Base-by-base conservation (phyloP, 257 asterid genomes). In the Solanum verrucosum region DNA sequence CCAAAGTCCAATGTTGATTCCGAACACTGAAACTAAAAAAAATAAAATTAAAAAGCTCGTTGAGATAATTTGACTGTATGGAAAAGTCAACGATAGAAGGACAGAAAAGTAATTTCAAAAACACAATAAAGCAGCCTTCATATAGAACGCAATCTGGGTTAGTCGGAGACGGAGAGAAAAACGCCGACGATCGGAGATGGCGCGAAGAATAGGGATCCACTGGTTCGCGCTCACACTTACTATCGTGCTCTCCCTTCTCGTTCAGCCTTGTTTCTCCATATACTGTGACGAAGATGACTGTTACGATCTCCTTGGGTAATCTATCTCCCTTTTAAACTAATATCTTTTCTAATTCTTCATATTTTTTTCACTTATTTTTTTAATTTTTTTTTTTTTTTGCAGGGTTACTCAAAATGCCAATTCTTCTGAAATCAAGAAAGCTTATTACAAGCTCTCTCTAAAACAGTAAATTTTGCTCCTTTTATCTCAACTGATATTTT, bases 251-350 rank as follows among this genome's bases (percentile, higher is more conserved):
- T 89, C 87, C 68, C 90, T 94, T 87, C 92, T 96, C 88, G 91
- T 97, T 91, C 95, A 90, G 46, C 96, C 98, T 23, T 92, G 95
- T 35, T 16, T 87, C 88, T 94, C 99, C 92, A 97, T 97, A 89
- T 97, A 95, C 93, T 97, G 99, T 85, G 98, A 96, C 65, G 98
- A 97, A 90, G 98, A 97, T 52, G 98, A 96, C 89, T 97, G 98
- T 88, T 97, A 97, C 92, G 98, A 96, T 95, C 95, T 97, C 87
- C 91, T 97, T 63, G 99, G 98, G 99, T 96, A 89, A 72, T 71
- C 23, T 15, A 68, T 71, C 29, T 15, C 56, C 33, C 34, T 23
- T 23, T 71, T 40, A 5, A 73, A 81, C 40, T 4, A 23, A 3
- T n/a, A 25, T 86, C 42, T 10, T 68, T 70, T 23, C 68, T 81